A percentile compares a stretch with the other conserved stretches of the same genome.
Conservation (phyloP, 2,329 filamentous ascomycete genomes). For the Talaromyces sp. region DNA sequence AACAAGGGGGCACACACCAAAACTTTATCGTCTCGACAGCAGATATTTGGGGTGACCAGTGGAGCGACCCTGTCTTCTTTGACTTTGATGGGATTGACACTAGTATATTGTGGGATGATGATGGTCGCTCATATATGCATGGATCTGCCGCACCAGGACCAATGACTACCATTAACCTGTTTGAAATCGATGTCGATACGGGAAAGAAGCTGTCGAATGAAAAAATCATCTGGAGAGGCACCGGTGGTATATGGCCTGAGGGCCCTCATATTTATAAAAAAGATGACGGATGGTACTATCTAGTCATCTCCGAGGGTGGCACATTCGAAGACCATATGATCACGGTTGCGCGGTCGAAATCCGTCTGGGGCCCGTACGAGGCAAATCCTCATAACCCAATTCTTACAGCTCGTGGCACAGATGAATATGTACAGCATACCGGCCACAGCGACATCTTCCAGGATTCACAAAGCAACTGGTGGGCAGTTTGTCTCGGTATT, state of each 20-base stretch:
- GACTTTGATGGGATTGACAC: constrained; percentile 44
- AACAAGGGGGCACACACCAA: constrained; percentile 18
- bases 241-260: constrained; percentile 42
- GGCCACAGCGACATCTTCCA: constrained; percentile 59
- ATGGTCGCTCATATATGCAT: constrained; percentile 38
- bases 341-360: constrained; percentile 30
- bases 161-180: neutral
- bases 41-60: constrained; percentile 23
- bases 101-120: constrained; percentile 47
- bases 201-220: constrained; percentile 1
- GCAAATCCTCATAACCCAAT: constrained; percentile 40
- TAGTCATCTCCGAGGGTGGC: constrained; percentile 48
- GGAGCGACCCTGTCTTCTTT: constrained; percentile 43
- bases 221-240: constrained; percentile 45
- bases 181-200: constrained; percentile 2
- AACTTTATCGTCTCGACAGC: constrained; percentile 6
- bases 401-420: constrained; percentile 39
- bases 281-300: constrained; percentile 47
- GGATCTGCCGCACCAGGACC: neutral
- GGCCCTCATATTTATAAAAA: constrained; percentile 52
- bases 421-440: constrained; percentile 49
- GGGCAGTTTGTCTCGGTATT: constrained; percentile 45
- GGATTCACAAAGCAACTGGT: constrained; percentile 52
- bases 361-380: constrained; percentile 40
- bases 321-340: constrained; percentile 29